Evolutionary conservation across 495 filamentous ascomycete genomes (phyloP).

Genomic region (Penicillium canescens): DNA sequence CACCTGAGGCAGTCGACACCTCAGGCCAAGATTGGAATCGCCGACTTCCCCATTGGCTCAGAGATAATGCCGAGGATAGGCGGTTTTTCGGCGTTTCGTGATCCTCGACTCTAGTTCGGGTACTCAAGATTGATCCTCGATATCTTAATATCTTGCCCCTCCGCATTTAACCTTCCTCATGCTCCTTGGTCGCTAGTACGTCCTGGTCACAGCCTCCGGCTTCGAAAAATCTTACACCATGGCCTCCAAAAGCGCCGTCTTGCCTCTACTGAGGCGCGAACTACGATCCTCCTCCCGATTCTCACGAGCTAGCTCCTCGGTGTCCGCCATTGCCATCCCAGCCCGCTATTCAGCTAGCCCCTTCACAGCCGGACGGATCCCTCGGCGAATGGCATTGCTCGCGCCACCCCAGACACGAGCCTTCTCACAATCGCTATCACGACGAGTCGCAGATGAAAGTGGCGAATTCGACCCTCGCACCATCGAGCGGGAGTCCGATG

Average conservation of each 20-base stretch:
- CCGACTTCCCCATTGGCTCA: conserved; percentile 29
- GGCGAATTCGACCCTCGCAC: conserved; percentile 70
- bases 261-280: conserved; percentile 48
- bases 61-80: conserved; percentile 27
- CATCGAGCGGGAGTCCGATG: conserved; percentile 82
- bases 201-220: background rate
- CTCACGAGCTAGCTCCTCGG: conserved; percentile 27
- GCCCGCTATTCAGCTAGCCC: conserved; percentile 22
- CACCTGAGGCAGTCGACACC: background rate
- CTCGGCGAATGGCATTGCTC: conserved; percentile 25
- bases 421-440: conserved; percentile 51
- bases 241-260: conserved; percentile 43
- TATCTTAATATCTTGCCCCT: conserved; percentile 6
- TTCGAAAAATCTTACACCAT: conserved; percentile 20
- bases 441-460: conserved; percentile 54
- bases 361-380: conserved; percentile 20
- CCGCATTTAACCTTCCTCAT: conserved; percentile 5
- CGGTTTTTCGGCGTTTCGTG: conserved; percentile 31
- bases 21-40: conserved; percentile 17
- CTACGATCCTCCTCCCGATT: conserved; percentile 32
- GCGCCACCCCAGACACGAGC: conserved; percentile 33
- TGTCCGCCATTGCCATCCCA: conserved; percentile 25
- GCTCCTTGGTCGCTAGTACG: conserved; percentile 4
- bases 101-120: conserved; percentile 16
- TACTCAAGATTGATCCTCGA: conserved; percentile 18